phyloP scores from a whole-genome alignment of 2,329 filamentous ascomycete species.

The Fusarium compactum region DNA sequence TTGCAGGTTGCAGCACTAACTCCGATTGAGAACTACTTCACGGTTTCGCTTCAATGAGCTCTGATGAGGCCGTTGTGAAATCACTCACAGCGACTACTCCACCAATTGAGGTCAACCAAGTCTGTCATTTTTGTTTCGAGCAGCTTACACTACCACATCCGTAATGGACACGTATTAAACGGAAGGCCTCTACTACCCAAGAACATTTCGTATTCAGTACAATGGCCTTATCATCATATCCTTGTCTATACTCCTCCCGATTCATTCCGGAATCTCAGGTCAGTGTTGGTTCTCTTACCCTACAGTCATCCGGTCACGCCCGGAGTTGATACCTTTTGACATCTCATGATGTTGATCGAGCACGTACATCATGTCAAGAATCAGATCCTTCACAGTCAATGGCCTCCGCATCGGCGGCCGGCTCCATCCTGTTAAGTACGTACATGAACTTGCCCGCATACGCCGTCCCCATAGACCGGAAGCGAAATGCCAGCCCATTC shows the following conservation, averaged over 20 bases:
- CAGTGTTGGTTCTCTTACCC: conserved; percentile 26
- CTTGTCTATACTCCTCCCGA: conserved; percentile 35
- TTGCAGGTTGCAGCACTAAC: conserved; percentile 26
- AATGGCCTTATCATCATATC: conserved; percentile 10
- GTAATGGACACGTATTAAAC: conserved; percentile 4
- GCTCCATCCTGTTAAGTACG: conserved; percentile 9
- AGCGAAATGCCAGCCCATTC: conserved; percentile 1
- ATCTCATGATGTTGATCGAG: conserved; percentile 2
- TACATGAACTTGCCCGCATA: conserved; percentile 5
- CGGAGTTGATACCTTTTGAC: not conserved
- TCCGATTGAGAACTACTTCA: not conserved
- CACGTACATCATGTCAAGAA: not conserved
- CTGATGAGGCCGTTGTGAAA: conserved; percentile 7
- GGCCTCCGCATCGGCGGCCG: not conserved
- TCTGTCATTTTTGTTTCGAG: conserved; percentile 2
- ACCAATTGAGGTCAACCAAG: conserved; percentile 19
- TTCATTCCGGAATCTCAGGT: conserved; percentile 40
- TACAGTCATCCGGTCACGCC: conserved; percentile 14
- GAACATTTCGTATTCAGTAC: conserved; percentile 6
- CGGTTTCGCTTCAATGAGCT: not conserved
- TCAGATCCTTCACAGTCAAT: not conserved
- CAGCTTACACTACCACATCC: conserved; percentile 8
- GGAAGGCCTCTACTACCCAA: conserved; percentile 4
- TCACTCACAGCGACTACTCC: not conserved
- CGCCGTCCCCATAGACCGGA: conserved; percentile 12